Percentiles rank a stretch among this genome's conserved stretches.
These are phyloP conservation scores for Hydnomerulius pinastri DNA, from an alignment of 768 basidiomycete genomes.

Conservation along the genomic window DNA sequence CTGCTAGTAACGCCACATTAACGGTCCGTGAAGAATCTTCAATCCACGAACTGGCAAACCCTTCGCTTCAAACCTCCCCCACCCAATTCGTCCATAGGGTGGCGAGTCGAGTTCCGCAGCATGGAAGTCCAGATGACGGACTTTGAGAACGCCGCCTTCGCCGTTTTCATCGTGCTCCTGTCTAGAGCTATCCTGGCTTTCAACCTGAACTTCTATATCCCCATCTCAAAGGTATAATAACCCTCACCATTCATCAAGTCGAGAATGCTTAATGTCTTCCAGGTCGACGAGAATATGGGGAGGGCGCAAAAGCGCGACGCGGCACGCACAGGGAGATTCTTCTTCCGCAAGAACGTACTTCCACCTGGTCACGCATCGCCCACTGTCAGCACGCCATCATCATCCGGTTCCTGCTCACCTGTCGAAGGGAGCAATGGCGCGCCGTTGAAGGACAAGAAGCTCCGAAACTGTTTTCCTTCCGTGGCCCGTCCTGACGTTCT, in stretches of 20 bases:
- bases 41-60: slow-evolving; percentile 99
- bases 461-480: slow-evolving; percentile 73
- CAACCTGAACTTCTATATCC: slow-evolving; percentile 93
- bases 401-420: slow-evolving; percentile 43
- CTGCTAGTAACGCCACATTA: background rate
- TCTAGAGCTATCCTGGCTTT: slow-evolving; percentile 92
- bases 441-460: slow-evolving; percentile 58
- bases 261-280: slow-evolving; percentile 4
- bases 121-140: slow-evolving; percentile 99
- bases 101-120: slow-evolving; percentile 97
- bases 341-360: slow-evolving; percentile 87
- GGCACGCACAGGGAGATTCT: slow-evolving; percentile 72
- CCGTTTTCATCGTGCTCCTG: slow-evolving; percentile 91
- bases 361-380: slow-evolving; percentile 45
- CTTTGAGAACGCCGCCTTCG: slow-evolving; percentile 97
- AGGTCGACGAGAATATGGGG: slow-evolving; percentile 98
- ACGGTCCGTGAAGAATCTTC: slow-evolving; percentile 70
- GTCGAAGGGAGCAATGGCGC: slow-evolving; percentile 36
- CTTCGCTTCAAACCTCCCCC: slow-evolving; percentile 98
- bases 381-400: slow-evolving; percentile 43
- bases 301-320: slow-evolving; percentile 87
- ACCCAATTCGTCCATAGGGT: slow-evolving; percentile 88
- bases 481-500: slow-evolving; percentile 48
- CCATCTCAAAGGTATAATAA: slow-evolving; percentile 83
- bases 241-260: background rate